These are phyloP conservation scores for Plicaturopsis crispa DNA, from an alignment of 768 basidiomycete species.

Conservation along the genomic window DNA sequence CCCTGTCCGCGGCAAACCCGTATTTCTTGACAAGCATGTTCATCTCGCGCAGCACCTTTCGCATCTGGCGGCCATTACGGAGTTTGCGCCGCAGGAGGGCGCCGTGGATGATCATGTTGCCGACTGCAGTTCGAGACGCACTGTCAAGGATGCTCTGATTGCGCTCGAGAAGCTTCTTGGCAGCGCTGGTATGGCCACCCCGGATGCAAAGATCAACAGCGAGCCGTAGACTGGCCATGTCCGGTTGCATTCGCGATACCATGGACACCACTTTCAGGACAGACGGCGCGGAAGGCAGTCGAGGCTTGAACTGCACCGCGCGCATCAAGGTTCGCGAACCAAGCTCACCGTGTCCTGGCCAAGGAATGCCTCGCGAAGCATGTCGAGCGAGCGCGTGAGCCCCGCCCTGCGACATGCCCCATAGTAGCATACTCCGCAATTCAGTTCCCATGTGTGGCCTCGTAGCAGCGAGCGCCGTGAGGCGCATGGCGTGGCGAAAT, in stretches of 20 bases:
- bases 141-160: constrained; percentile 19
- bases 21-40: constrained; percentile 32
- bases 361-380: constrained; percentile 10
- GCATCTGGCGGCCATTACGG: constrained; percentile 36
- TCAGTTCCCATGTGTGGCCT: constrained; percentile 14
- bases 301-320: constrained; percentile 17
- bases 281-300: constrained; percentile 9
- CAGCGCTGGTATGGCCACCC: constrained; percentile 34
- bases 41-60: constrained; percentile 25
- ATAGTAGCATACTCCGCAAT: constrained; percentile 24
- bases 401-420: constrained; percentile 22
- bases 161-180: constrained; percentile 31
- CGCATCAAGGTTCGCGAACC: constrained; percentile 15
- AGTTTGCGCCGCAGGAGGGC: constrained; percentile 20
- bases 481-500: constrained; percentile 24
- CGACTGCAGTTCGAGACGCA: constrained; percentile 32
- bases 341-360: too few species aligned
- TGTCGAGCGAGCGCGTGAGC: constrained; percentile 20
- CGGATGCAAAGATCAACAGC: constrained; percentile 31
- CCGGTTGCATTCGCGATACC: constrained; percentile 15
- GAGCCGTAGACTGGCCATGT: constrained; percentile 21
- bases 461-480: constrained; percentile 16
- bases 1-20: constrained; percentile 53
- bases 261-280: constrained; percentile 16
- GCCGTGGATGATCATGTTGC: constrained; percentile 52